A percentile compares a stretch with the other conserved stretches of the same genome.
phyloP scores from a whole-genome alignment of 116 monocot genomes.

The Papilionanthe hybrid region DNA sequence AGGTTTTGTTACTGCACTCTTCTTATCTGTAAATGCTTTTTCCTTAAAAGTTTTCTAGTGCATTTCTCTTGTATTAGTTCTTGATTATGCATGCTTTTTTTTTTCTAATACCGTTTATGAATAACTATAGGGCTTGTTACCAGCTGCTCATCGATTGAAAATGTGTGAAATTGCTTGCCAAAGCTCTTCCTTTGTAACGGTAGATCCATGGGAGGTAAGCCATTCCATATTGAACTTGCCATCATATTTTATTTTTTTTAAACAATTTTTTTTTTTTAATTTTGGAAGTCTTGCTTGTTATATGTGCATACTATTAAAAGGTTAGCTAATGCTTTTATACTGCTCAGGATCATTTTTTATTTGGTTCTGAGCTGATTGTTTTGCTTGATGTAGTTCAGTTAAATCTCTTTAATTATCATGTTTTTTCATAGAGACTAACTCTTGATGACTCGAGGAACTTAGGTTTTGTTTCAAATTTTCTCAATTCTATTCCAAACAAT shows the following conservation, averaged over 20 bases:
- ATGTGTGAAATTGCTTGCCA: slow-evolving; percentile 80
- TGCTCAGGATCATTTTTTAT: neutral
- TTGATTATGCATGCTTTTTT: slow-evolving; percentile 7
- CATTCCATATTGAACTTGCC: neutral
- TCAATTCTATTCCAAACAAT: too few relatives aligned
- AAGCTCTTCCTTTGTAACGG: slow-evolving; percentile 90
- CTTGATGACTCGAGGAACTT: too few relatives aligned
- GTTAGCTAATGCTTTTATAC: neutral
- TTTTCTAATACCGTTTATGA: neutral
- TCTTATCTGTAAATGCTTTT: neutral
- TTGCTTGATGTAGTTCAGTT: too few relatives aligned
- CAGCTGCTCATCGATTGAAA: slow-evolving; percentile 52
- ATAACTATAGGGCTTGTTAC: slow-evolving; percentile 47
- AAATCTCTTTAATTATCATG: neutral
- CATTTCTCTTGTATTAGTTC: neutral
- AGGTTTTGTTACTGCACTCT: neutral
- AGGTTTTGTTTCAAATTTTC: too few relatives aligned
- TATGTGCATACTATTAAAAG: neutral
- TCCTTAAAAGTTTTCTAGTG: neutral
- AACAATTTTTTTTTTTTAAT: neutral
- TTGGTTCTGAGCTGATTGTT: neutral
- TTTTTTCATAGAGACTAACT: too few relatives aligned
- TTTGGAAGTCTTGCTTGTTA: neutral
- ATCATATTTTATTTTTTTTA: slow-evolving; percentile 5
- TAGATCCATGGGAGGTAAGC: slow-evolving; percentile 94